A percentile compares a stretch with the other conserved stretches of the same genome.
phyloP scores from a whole-genome alignment of 108 stramenopile genomes.

The Seminavis robusta region DNA sequence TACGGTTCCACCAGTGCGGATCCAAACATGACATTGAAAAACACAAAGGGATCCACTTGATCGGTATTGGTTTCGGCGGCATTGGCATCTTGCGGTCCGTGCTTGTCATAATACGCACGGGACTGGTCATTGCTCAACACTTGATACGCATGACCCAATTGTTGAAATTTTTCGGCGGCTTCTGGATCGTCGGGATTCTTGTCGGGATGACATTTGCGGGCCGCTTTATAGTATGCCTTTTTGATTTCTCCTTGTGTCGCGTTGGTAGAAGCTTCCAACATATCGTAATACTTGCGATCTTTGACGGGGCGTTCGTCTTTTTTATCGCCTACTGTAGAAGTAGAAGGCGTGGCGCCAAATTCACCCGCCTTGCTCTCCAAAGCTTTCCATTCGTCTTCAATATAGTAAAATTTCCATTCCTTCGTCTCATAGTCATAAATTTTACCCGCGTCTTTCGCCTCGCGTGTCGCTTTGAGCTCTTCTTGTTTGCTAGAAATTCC shows the following conservation, averaged over 20 bases:
- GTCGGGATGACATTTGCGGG: slow-evolving; percentile 55
- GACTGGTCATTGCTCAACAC: slow-evolving; percentile 72
- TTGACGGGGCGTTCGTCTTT: slow-evolving; percentile 56
- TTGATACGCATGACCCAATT: slow-evolving; percentile 87
- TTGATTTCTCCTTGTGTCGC: slow-evolving; percentile 80
- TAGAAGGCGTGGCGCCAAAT: neutral
- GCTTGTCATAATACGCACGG: slow-evolving; percentile 78
- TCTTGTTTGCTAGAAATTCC: too few relatives aligned
- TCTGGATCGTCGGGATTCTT: slow-evolving; percentile 88
- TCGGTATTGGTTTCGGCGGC: slow-evolving; percentile 41
- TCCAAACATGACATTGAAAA: slow-evolving; percentile 89
- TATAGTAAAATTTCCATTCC: slow-evolving; percentile 35
- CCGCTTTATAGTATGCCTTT: slow-evolving; percentile 90
- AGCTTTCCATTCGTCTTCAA: slow-evolving; percentile 38
- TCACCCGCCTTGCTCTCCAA: slow-evolving; percentile 26
- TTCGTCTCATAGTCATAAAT: slow-evolving; percentile 31
- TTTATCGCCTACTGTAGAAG: neutral
- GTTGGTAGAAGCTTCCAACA: slow-evolving; percentile 72
- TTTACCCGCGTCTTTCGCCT: slow-evolving; percentile 36
- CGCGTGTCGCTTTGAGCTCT: too few relatives aligned
- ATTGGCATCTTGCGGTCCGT: slow-evolving; percentile 57
- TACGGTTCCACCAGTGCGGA: slow-evolving; percentile 77
- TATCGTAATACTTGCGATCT: slow-evolving; percentile 82
- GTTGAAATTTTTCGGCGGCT: slow-evolving; percentile 80
- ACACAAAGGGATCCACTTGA: slow-evolving; percentile 74